These are phyloP conservation scores for Fusarium illudens DNA, from an alignment of 2,329 filamentous ascomycete species.

Conservation along the genomic window DNA sequence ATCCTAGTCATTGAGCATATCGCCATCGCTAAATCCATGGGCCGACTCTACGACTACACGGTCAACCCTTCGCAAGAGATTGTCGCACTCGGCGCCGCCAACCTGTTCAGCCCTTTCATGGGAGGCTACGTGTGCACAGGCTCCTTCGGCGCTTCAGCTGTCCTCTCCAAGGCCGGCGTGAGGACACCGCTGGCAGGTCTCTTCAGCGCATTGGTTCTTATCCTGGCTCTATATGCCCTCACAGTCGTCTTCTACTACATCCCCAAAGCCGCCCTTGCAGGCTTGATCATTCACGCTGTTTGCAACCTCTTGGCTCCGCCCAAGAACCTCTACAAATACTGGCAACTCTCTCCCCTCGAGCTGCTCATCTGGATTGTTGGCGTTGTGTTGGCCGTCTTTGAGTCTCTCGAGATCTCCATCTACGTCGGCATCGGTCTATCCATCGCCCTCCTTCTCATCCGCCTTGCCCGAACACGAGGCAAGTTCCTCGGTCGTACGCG, in stretches of 20 bases:
- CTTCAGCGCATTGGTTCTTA: slow-evolving; percentile 78
- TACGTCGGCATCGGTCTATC: slow-evolving; percentile 58
- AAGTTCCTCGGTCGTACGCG: slow-evolving; percentile 55
- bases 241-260: slow-evolving; percentile 85
- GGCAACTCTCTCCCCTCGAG: slow-evolving; percentile 78
- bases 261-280: slow-evolving; percentile 73
- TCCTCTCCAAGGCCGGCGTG: slow-evolving; percentile 85
- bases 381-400: slow-evolving; percentile 66
- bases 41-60: slow-evolving; percentile 79
- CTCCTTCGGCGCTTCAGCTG: slow-evolving; percentile 73
- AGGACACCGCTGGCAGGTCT: slow-evolving; percentile 80
- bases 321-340: slow-evolving; percentile 79
- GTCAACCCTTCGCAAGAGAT: slow-evolving; percentile 83
- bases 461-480: slow-evolving; percentile 57
- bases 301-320: slow-evolving; percentile 78
- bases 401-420: slow-evolving; percentile 60
- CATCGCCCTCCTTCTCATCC: slow-evolving; percentile 53
- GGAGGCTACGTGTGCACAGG: slow-evolving; percentile 60
- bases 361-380: slow-evolving; percentile 78
- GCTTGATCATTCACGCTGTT: slow-evolving; percentile 85
- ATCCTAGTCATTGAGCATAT: slow-evolving; percentile 85
- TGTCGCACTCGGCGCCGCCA: slow-evolving; percentile 79
- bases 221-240: slow-evolving; percentile 80
- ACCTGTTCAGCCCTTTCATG: slow-evolving; percentile 78
- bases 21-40: slow-evolving; percentile 84